These are phyloP conservation scores for Hymenoscyphus albidus DNA, from an alignment of 2,329 filamentous ascomycete species.

Conservation along the genomic window DNA sequence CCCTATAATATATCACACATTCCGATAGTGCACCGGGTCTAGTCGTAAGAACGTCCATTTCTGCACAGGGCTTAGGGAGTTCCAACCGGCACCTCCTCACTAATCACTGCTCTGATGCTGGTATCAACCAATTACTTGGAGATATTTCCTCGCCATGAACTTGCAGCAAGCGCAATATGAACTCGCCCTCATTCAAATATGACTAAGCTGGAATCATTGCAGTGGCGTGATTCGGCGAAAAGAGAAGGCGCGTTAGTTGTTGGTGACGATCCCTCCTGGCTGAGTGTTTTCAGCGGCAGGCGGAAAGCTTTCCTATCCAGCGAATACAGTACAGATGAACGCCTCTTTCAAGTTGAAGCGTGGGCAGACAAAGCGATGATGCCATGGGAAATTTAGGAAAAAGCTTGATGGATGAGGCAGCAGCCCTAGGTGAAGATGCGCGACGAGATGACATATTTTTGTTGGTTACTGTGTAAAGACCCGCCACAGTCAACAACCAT, in stretches of 20 bases:
- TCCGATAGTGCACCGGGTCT: conserved; percentile 29
- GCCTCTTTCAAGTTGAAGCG: conserved; percentile 11
- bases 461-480: background rate
- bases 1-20: conserved; percentile 18
- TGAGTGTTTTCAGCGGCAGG: conserved; percentile 20
- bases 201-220: background rate
- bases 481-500: background rate
- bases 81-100: conserved; percentile 1
- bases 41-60: conserved; percentile 29
- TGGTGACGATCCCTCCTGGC: conserved; percentile 19
- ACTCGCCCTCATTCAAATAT: background rate
- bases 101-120: conserved; percentile 8
- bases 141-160: background rate
- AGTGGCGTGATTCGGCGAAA: background rate
- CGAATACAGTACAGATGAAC: conserved; percentile 16
- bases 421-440: background rate
- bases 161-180: background rate
- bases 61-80: background rate
- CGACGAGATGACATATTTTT: background rate
- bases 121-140: conserved; percentile 15
- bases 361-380: conserved; percentile 8
- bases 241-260: conserved; percentile 28
- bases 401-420: conserved; percentile 7
- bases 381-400: conserved; percentile 18
- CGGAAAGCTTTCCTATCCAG: conserved; percentile 20